A percentile compares a stretch with the other conserved stretches of the same genome.
Conservation (phyloP, 805 yeast genomes). For the Candida nanaspora region DNA sequence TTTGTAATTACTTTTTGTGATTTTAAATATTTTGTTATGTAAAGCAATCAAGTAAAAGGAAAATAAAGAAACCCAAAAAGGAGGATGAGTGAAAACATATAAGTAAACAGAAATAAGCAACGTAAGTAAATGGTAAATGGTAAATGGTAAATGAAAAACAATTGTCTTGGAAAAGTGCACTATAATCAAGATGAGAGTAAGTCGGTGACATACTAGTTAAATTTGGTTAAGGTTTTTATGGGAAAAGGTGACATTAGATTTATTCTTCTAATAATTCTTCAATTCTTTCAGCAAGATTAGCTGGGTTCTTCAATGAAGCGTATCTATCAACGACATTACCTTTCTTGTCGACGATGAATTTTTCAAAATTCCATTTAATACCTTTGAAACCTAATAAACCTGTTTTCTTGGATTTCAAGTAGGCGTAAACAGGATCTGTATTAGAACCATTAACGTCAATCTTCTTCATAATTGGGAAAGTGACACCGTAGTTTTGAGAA, state of each 20-base stretch:
- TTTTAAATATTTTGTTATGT: too few species aligned
- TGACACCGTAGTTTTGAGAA: constrained; percentile 76
- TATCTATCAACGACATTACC: constrained; percentile 49
- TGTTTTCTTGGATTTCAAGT: constrained; percentile 54
- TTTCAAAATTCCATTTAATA: constrained; percentile 55
- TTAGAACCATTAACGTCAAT: constrained; percentile 82
- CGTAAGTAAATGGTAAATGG: too few species aligned
- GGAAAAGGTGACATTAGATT: too few species aligned
- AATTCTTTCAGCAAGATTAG: constrained; percentile 47
- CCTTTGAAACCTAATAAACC: constrained; percentile 66
- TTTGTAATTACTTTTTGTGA: neutral
- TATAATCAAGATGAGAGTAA: too few species aligned
- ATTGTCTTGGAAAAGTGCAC: too few species aligned
- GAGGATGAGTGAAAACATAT: neutral
- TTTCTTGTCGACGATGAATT: constrained; percentile 45
- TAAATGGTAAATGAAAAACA: too few species aligned
- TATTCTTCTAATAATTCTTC: constrained; percentile 52
- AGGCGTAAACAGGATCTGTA: constrained; percentile 75
- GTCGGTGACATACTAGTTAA: too few species aligned
- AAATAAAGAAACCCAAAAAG: neutral
- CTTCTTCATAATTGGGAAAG: constrained; percentile 84
- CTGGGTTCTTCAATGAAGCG: constrained; percentile 64
- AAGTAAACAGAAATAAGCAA: neutral
- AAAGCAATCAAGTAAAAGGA: neutral
- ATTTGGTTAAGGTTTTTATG: too few species aligned